phyloP scores from a whole-genome alignment of 805 yeast genomes.

The Saccharomycopsis sp. region DNA sequence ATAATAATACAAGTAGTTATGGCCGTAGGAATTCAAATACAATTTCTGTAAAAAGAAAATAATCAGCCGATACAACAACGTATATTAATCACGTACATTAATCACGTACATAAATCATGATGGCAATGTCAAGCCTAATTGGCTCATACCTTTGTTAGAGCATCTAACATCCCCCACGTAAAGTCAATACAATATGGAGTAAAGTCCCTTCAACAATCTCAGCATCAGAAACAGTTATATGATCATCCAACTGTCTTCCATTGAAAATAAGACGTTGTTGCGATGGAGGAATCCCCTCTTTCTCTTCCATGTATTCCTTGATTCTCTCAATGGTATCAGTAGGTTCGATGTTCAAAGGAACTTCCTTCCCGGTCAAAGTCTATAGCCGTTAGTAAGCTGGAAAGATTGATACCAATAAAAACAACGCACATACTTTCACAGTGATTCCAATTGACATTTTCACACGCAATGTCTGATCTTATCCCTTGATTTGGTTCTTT shows the following conservation, averaged over 20 bases:
- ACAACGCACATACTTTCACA: constrained; percentile 41
- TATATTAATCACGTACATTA: too few species aligned
- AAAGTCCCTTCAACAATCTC: constrained; percentile 83
- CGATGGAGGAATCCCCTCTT: constrained; percentile 94
- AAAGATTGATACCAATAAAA: background rate
- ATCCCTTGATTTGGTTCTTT: background rate
- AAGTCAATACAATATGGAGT: constrained; percentile 82
- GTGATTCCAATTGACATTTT: constrained; percentile 33
- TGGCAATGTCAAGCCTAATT: too few species aligned
- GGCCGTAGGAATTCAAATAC: too few species aligned
- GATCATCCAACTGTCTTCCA: constrained; percentile 88
- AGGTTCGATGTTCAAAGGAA: constrained; percentile 30
- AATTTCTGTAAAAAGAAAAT: too few species aligned
- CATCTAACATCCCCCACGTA: constrained; percentile 82
- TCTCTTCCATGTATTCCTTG: constrained; percentile 90
- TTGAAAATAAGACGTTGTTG: constrained; percentile 88
- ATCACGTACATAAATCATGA: too few species aligned
- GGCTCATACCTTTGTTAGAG: too few species aligned
- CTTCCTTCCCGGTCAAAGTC: constrained; percentile 32
- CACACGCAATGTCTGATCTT: background rate
- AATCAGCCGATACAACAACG: too few species aligned
- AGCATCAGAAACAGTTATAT: constrained; percentile 60
- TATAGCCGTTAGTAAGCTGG: too few species aligned
- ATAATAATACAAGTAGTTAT: too few species aligned
- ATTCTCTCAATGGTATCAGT: constrained; percentile 50